Percentiles rank a stretch among this genome's conserved stretches.
Evolutionary conservation across 1,284 basidiomycete genomes (phyloP).

Genomic region (Ustilago shanxiensis): DNA sequence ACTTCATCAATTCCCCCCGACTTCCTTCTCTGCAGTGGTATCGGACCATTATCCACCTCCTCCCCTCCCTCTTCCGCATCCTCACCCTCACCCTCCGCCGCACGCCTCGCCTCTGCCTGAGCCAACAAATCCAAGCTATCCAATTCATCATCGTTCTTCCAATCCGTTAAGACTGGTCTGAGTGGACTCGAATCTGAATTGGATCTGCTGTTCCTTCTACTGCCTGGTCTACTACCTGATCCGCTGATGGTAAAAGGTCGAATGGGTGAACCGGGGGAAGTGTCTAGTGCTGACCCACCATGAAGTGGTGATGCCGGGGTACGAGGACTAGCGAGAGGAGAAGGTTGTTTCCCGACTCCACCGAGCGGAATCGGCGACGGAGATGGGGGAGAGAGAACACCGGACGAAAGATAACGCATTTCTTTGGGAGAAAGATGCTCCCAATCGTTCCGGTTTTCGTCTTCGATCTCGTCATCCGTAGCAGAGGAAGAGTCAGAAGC

Average conservation of each 20-base stretch:
- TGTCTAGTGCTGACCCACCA: constrained; percentile 33
- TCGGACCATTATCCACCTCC: constrained; percentile 6
- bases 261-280: constrained; percentile 32
- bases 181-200: constrained; percentile 53
- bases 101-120: constrained; percentile 47
- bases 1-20: constrained; percentile 66
- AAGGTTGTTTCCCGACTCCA: constrained; percentile 30
- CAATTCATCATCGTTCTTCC: constrained; percentile 57
- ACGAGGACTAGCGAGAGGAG: constrained; percentile 31
- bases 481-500: background rate
- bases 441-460: constrained; percentile 65
- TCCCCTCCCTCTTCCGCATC: constrained; percentile 44
- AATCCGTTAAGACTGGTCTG: constrained; percentile 62
- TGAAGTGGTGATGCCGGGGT: constrained; percentile 8
- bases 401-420: constrained; percentile 59
- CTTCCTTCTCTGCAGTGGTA: constrained; percentile 54
- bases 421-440: constrained; percentile 67
- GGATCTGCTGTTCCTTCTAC: constrained; percentile 38
- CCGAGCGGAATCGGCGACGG: constrained; percentile 39
- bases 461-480: constrained; percentile 30
- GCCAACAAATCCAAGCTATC: constrained; percentile 38
- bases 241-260: constrained; percentile 40
- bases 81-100: constrained; percentile 21
- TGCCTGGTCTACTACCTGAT: constrained; percentile 22
- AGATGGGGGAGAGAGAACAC: constrained; percentile 41